Base-by-base conservation (phyloP, 306 rosid species). In the Fagus sylvatica region DNA sequence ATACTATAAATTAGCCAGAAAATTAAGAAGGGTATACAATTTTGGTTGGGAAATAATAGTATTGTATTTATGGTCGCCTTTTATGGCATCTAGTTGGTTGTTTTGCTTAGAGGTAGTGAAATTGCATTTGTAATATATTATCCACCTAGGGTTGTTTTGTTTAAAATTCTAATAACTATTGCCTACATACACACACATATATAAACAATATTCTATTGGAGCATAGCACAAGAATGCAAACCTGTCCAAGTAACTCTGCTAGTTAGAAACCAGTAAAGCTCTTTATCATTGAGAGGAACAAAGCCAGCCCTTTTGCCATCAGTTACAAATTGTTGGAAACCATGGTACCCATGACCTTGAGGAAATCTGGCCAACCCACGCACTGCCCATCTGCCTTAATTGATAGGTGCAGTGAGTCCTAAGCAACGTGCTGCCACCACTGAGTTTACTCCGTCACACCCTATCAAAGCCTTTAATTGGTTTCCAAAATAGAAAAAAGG, bases 371-470 rank as follows among this genome's bases (percentile, higher is more conserved):
- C 72, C 67, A 82, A 57, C 6, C 85, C 82, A 5, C 82, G 82
- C 19, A 55, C 79, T 22, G 60, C 76, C 53, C 76, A 82, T 9
- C 82, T 70, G 0, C 82, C 76, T 4, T 79, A 77, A 32, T 11
- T 28, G 8, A 73, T 73, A 62, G 76, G 76, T 7, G 53, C 36
- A 2, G 41, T 4, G 22, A 77, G 75, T 43, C 82, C 85, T 68
- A 82, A 67, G 67, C 82, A 82, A 0, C 41, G 42, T 3, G 75
- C 69, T n/a, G n/a, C n/a, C 66, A 82, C 85, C n/a, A 39, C 17
- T 2, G 85, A 82, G 75, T 82, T 74, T 28, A 73, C 85, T 66
- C 82, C 75, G 10, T 82, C 82, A 74, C 85, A 82, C n/a, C 85
- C 84, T 39, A 81, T 76, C 43, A 81, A n/a, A 61, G 43, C 81